phyloP scores from a whole-genome alignment of 1,284 basidiomycete species.

The Calocybe gambosa region DNA sequence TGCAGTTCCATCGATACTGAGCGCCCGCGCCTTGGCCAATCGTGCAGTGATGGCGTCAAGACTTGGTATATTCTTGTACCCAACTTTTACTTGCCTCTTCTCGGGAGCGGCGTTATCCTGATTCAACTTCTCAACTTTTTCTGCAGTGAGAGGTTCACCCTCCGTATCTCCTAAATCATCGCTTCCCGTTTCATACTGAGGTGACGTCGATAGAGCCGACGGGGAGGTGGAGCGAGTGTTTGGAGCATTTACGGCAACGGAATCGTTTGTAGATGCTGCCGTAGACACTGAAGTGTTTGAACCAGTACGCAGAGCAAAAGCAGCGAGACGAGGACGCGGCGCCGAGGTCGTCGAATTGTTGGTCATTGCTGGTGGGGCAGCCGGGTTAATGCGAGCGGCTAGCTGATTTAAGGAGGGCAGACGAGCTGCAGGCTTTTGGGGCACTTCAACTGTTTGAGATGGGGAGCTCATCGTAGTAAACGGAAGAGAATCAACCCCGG shows the following conservation, averaged over 20 bases:
- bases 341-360: conserved; percentile 25
- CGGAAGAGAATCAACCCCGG: conserved; percentile 7
- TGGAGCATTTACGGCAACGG: conserved; percentile 54
- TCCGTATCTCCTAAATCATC: conserved; percentile 21
- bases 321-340: conserved; percentile 65
- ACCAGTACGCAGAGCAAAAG: conserved; percentile 61
- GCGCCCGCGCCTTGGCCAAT: conserved; percentile 56
- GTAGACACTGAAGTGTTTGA: conserved; percentile 39
- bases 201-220: conserved; percentile 33
- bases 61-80: conserved; percentile 82
- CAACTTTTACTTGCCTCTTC: conserved; percentile 51
- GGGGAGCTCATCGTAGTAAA: conserved; percentile 20
- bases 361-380: conserved; percentile 26
- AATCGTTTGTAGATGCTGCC: conserved; percentile 49
- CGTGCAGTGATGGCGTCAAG: conserved; percentile 77
- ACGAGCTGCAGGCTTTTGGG: conserved; percentile 27
- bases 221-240: conserved; percentile 59
- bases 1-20: conserved; percentile 66
- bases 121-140: conserved; percentile 56
- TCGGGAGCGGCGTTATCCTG: conserved; percentile 35
- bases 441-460: conserved; percentile 14
- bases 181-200: conserved; percentile 41
- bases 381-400: conserved; percentile 64
- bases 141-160: conserved; percentile 52
- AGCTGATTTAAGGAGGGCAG: conserved; percentile 76